Conservation (phyloP, 2,329 filamentous ascomycete genomes). For the Colletotrichum limetticola region DNA sequence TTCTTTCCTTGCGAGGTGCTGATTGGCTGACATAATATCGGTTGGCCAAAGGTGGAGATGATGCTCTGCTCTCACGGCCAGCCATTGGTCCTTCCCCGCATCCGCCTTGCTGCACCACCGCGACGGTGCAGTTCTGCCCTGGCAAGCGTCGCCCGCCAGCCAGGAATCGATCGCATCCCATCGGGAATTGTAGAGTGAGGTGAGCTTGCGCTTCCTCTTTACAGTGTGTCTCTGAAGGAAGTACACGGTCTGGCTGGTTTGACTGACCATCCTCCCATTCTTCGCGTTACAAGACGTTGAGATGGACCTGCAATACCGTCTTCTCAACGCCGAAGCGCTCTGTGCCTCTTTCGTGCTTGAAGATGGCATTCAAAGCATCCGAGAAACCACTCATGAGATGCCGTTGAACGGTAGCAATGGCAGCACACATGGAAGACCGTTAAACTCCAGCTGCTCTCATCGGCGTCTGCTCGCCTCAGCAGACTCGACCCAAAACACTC, state of each 20-base stretch:
- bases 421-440: not conserved
- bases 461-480: not conserved
- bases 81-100: constrained; percentile 30
- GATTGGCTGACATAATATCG: not conserved
- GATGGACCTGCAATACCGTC: constrained; percentile 25
- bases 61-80: not conserved
- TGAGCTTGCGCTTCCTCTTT: not conserved
- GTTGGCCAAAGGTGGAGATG: constrained; percentile 1
- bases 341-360: constrained; percentile 24
- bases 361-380: not conserved
- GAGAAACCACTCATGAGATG: not conserved
- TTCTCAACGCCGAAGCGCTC: not conserved
- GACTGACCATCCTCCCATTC: not conserved
- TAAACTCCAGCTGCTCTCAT: not conserved
- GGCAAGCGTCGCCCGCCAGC: not conserved
- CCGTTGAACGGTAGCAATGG: not conserved
- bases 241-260: not conserved
- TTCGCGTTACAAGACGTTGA: constrained; percentile 14
- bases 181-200: not conserved
- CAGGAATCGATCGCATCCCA: constrained; percentile 15
- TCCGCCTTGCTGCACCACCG: constrained; percentile 14
- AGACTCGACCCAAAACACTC: not conserved
- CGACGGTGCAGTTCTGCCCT: constrained; percentile 14
- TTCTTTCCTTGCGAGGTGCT: not conserved
- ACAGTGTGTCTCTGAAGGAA: not conserved